Evolutionary conservation across 139 green algal species (phyloP).

Genomic region (Gonium pectorale): DNA sequence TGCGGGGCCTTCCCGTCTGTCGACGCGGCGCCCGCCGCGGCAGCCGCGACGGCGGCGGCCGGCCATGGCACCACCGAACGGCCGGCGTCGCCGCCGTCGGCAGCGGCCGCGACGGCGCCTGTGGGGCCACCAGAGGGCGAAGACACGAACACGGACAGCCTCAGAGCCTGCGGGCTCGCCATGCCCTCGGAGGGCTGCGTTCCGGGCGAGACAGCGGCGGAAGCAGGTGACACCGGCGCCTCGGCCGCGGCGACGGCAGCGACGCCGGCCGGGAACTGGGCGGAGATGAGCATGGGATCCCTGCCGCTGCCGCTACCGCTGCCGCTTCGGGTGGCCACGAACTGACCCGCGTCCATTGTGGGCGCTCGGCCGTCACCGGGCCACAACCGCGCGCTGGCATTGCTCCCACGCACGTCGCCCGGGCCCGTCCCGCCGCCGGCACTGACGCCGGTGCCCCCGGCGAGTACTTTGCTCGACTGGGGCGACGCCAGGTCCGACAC

Average conservation of each 20-base stretch:
- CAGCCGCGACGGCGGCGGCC: background rate
- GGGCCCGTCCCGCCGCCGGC: no score
- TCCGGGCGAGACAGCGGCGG: no score
- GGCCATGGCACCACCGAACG: background rate
- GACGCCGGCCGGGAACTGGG: no score
- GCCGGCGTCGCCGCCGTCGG: background rate
- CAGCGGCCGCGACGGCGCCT: background rate
- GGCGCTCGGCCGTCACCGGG: background rate
- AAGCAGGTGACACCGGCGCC: no score
- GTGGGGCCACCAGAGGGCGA: background rate
- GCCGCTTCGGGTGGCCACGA: background rate
- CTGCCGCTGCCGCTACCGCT: background rate
- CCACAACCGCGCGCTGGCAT: background rate
- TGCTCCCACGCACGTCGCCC: no score
- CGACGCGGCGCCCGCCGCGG: background rate
- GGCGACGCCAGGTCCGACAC: constrained; percentile 9
- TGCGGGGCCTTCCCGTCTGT: background rate
- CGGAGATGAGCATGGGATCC: no score
- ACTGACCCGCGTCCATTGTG: background rate
- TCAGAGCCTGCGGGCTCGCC: no score
- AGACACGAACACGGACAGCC: no score
- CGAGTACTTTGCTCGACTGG: background rate
- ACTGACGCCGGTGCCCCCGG: background rate
- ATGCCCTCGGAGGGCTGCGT: no score
- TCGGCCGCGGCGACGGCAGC: background rate